These are phyloP conservation scores for Dendrobium catenatum DNA, from an alignment of 106 monocot genomes.

Conservation along the genomic window DNA sequence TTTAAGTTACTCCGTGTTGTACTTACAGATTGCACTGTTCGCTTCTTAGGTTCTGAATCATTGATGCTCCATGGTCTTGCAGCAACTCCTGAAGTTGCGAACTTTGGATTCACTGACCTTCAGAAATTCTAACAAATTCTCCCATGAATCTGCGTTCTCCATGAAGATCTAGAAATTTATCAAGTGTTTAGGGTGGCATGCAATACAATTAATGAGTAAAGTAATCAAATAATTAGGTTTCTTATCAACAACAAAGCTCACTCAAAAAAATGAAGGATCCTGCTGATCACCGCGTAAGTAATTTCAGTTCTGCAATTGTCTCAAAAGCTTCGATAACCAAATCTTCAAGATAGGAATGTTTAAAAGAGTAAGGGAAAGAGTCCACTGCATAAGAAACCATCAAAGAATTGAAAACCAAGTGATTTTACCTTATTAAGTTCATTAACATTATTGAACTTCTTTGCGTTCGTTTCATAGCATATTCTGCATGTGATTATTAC, in stretches of 20 bases:
- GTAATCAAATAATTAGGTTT: neutral
- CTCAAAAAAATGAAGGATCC: conserved; percentile 95
- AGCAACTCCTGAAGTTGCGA: conserved; percentile 88
- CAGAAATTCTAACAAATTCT: conserved; percentile 85
- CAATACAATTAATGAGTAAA: neutral
- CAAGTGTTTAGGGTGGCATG: neutral
- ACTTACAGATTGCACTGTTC: conserved; percentile 99
- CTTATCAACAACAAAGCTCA: conserved; percentile 25
- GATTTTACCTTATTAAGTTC: conserved; percentile 77
- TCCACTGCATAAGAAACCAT: neutral
- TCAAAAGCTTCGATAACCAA: conserved; percentile 91
- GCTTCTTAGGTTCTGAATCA: conserved; percentile 91
- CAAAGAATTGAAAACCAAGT: neutral
- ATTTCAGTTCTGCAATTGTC: conserved; percentile 91
- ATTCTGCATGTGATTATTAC: conserved; percentile 38
- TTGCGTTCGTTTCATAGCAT: conserved; percentile 78
- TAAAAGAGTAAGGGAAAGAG: neutral
- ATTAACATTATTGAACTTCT: conserved; percentile 76
- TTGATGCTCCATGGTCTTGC: conserved; percentile 97
- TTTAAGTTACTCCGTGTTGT: neutral
- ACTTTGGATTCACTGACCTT: conserved; percentile 61
- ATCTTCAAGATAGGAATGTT: conserved; percentile 33
- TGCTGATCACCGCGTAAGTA: conserved; percentile 96
- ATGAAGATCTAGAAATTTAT: conserved; percentile 63
- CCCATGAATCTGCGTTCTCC: conserved; percentile 98